Evolutionary conservation across 148 eudicot species (phyloP).

Genomic region (Camellia sinensis): DNA sequence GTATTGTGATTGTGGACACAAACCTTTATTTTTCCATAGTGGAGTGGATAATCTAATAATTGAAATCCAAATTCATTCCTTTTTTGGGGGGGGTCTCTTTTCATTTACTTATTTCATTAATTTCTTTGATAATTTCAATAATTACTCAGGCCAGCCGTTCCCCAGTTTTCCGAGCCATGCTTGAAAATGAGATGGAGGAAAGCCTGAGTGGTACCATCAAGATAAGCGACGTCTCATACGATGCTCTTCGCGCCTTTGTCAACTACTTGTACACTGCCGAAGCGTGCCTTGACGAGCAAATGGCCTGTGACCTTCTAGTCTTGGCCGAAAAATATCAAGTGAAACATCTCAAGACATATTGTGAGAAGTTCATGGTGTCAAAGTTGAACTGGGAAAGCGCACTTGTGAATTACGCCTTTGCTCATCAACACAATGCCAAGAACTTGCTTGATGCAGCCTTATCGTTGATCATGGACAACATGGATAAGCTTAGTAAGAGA

Average conservation of each 20-base stretch:
- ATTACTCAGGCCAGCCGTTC: conserved; percentile 67
- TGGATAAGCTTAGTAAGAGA: conserved; percentile 59
- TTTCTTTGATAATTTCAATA: background rate
- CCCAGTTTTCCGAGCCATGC: conserved; percentile 90
- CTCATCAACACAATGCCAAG: conserved; percentile 75
- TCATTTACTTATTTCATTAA: background rate
- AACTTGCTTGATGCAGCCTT: conserved; percentile 60
- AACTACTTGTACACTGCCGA: conserved; percentile 84
- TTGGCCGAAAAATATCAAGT: conserved; percentile 86
- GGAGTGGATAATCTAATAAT: no score
- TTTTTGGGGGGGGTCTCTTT: background rate
- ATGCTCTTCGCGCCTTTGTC: conserved; percentile 67
- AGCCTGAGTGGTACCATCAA: conserved; percentile 81
- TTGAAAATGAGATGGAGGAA: conserved; percentile 83
- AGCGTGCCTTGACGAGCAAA: conserved; percentile 69
- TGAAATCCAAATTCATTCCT: background rate
- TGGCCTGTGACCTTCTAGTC: conserved; percentile 73
- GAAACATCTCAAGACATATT: conserved; percentile 68
- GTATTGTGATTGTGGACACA: background rate
- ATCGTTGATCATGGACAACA: conserved; percentile 67
- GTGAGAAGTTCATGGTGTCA: conserved; percentile 76
- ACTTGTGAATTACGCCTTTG: conserved; percentile 55
- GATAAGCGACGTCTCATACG: conserved; percentile 72
- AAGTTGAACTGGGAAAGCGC: conserved; percentile 73
- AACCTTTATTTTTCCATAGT: no score